These are phyloP conservation scores for Pterulicium gracile DNA, from an alignment of 1,284 basidiomycete species.

Conservation along the genomic window DNA sequence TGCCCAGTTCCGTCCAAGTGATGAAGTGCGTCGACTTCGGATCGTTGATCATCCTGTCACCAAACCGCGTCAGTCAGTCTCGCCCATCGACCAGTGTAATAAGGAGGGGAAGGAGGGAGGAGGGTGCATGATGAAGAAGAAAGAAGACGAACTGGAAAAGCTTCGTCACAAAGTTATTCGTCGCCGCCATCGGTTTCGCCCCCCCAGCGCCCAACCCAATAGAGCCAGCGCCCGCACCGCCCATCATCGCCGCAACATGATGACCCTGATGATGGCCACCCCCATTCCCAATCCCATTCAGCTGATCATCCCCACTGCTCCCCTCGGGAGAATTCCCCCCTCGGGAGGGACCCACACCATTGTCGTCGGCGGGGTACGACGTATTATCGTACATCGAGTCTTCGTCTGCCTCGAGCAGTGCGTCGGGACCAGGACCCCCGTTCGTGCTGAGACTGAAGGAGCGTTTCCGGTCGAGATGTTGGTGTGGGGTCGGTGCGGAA, in stretches of 20 bases:
- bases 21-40: constrained; percentile 69
- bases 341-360: background rate
- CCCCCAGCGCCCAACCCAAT: background rate
- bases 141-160: constrained; percentile 57
- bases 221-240: background rate
- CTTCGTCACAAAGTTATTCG: constrained; percentile 78
- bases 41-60: constrained; percentile 68
- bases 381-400: constrained; percentile 9
- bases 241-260: background rate
- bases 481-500: too few species aligned
- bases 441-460: too few species aligned
- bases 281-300: background rate
- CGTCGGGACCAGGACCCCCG: too few species aligned
- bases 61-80: constrained; percentile 10
- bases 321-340: background rate
- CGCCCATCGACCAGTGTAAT: constrained; percentile 4
- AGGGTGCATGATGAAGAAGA: constrained; percentile 4
- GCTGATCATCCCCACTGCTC: background rate
- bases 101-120: constrained; percentile 4
- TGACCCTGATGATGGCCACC: background rate
- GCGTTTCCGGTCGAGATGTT: too few species aligned
- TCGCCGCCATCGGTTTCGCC: constrained; percentile 28
- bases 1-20: constrained; percentile 67
- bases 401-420: constrained; percentile 18
- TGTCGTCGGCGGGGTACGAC: constrained; percentile 9